Evolutionary conservation across 1,284 basidiomycete genomes (phyloP), one percentile per base, ranked within the genome.

Genomic region (Prillingera fragicola): DNA sequence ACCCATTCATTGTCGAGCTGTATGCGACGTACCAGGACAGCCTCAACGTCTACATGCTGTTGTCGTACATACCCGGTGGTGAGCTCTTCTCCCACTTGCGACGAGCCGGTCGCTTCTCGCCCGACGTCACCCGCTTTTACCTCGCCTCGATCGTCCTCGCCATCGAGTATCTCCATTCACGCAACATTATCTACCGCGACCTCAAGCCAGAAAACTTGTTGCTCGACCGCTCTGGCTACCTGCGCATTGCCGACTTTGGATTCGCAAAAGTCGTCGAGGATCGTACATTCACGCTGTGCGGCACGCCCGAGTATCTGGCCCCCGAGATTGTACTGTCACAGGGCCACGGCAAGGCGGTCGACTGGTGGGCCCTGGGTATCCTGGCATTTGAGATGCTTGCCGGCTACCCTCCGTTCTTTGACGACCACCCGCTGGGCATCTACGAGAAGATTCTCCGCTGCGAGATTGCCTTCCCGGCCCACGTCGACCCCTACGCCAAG

Each of bases 1-100:
- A 79, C 60, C 76, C 77, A 5, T 79, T 79, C 63, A 69, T 79
- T 38, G 77, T 79, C 50, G 78, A 79, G 53, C 67, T 79, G 41
- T 65, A 69, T 48, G 56, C 63, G 10, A 71, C 69, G n/a, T 69
- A 69, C 50, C 71, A 77, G 54, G 76, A 78, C 57, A 63, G 68
- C 48, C 62, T 72, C 33, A 77, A 77, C 56, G 72, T 75, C 32
- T 78, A 78, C 64, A 75, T 78, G 74, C 57, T 78, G 32, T 61
- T 77, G 33, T 75, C 75, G 6, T 77, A 75, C 48, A 71, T 76
- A 5, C 73, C 74, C 3, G 76, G 76, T 8, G 76, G 76, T 42
- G 76, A 77, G 52, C 59, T 77, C 15, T 77, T 77, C 56, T 74
- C 73, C 4, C 73, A 76, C 40, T 57, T 77, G 14, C 66, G 75